Conservation (phyloP, 257 asterid genomes). For the Plantago ovata region DNA sequence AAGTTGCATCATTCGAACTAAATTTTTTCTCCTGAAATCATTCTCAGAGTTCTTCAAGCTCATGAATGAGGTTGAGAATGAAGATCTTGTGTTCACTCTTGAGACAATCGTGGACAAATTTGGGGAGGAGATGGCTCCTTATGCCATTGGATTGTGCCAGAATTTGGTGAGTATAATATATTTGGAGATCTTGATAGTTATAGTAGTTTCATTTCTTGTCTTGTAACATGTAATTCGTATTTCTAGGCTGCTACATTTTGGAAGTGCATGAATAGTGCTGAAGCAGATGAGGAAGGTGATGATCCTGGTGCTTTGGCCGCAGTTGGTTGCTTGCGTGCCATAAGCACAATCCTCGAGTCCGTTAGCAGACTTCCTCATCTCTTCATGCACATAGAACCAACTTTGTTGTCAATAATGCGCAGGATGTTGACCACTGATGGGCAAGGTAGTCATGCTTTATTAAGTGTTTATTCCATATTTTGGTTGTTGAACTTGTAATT, state of each 20-base stretch:
- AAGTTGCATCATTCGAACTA: slow-evolving; percentile 8
- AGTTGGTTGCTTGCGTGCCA: slow-evolving; percentile 99
- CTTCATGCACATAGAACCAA: slow-evolving; percentile 83
- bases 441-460: slow-evolving; percentile 53
- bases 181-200: slow-evolving; percentile 10
- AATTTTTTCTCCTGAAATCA: slow-evolving; percentile 10
- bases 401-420: slow-evolving; percentile 88
- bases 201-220: background rate
- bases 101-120: slow-evolving; percentile 99
- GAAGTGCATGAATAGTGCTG: slow-evolving; percentile 93
- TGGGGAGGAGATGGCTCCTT: slow-evolving; percentile 99
- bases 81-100: slow-evolving; percentile 95
- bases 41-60: slow-evolving; percentile 88
- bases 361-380: slow-evolving; percentile 87
- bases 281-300: slow-evolving; percentile 93
- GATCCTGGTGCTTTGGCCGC: slow-evolving; percentile 99
- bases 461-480: background rate
- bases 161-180: slow-evolving; percentile 59
- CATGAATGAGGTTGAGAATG: slow-evolving; percentile 97
- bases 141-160: slow-evolving; percentile 96
- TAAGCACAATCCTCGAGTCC: slow-evolving; percentile 97
- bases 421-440: slow-evolving; percentile 98
- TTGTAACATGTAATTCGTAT: slow-evolving; percentile 10
- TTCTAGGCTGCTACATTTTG: slow-evolving; percentile 95
- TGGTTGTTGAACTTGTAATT: slow-evolving; percentile 10